phyloP scores from a whole-genome alignment of 495 filamentous ascomycete species.

The Aspergillus steynii region DNA sequence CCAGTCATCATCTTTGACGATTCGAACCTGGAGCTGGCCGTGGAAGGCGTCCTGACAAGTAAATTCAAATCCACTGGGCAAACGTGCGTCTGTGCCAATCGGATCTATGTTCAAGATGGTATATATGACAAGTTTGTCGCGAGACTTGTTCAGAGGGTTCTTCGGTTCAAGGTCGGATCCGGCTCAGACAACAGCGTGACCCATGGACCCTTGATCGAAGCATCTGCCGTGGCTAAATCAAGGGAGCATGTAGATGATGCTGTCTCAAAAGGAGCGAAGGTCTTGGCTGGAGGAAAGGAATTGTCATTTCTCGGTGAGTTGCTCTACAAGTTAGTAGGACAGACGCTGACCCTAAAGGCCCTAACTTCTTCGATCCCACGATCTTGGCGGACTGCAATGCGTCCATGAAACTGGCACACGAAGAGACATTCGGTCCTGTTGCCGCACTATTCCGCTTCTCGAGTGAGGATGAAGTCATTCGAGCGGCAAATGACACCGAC shows the following conservation, averaged over 20 bases:
- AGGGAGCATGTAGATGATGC: not conserved
- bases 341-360: too few species aligned
- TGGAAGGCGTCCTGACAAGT: not conserved
- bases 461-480: not conserved
- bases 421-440: not conserved
- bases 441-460: not conserved
- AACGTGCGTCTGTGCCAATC: slow-evolving; percentile 1
- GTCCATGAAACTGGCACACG: not conserved
- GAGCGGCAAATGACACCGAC: not conserved
- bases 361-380: not conserved
- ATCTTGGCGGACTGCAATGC: not conserved
- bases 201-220: not conserved
- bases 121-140: not conserved
- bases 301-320: too few species aligned
- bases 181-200: not conserved
- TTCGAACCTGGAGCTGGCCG: not conserved
- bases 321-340: too few species aligned
- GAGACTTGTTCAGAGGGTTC: not conserved
- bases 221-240: not conserved
- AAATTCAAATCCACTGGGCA: not conserved
- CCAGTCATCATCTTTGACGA: not conserved
- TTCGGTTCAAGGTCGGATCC: not conserved
- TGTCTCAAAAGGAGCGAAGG: not conserved
- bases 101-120: not conserved
- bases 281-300: not conserved